Evolutionary conservation across 495 filamentous ascomycete genomes (phyloP), one percentile per base, ranked within the genome.

Genomic region (Astrothelium macrocarpum): DNA sequence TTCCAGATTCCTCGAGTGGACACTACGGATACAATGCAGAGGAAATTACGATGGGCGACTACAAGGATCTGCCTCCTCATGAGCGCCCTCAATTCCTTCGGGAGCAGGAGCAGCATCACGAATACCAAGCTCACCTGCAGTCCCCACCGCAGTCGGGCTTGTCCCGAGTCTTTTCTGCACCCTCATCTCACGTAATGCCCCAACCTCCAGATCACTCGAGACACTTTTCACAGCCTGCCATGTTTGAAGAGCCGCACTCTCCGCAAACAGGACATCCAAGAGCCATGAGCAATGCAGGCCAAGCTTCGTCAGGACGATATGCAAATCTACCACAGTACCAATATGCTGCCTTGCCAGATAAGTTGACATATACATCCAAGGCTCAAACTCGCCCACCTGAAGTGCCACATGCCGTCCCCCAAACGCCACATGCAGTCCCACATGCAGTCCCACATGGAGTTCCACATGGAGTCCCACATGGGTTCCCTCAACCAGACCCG

Each of bases 321-420:
- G 25, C 64, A 34, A 62, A 43, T n/a, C 65, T 64, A 2, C 34
- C 53, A 29, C 62, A 45, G 32, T 72, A 71, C 43, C 71, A 73
- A 43, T 76, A 76, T 62, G 72, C 72, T 5, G 26, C 60, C 32
- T 53, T 64, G 32, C 72, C 73, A 45, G 68, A 70, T 20, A 65
- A 69, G 42, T 70, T 75, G 34, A 74, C 65, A 5, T 76, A 71
- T 61, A 71, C 73, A n/a, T 32, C 72, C 59, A 71, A 68, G 53
- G 68, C 73, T 2, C 68, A 73, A 49, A 61, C 49, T 5, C 60
- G 14, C 32, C 12, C 23, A 45, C 28, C 14, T 53, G 56, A 25
- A 20, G 36, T 32, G 25, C 59, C 58, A 49, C 45, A n/a, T n/a
- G n/a, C n/a, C n/a, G n/a, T n/a, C n/a, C n/a, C n/a, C n/a, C n/a